These are phyloP conservation scores for Neofusicoccum sp. DNA, from an alignment of 2,329 filamentous ascomycete species.

Conservation along the genomic window DNA sequence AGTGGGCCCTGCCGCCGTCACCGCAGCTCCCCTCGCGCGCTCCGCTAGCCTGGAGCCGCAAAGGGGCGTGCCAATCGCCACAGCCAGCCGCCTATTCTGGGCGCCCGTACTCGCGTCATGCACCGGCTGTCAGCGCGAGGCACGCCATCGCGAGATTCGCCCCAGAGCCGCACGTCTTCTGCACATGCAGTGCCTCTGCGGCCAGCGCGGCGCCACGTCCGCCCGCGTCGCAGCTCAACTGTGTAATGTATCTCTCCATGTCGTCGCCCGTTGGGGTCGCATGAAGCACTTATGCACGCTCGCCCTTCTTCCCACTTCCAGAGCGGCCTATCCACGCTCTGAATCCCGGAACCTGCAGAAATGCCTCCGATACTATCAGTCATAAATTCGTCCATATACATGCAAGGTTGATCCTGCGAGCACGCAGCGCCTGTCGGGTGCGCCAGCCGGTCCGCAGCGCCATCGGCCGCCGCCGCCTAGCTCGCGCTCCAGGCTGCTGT, in stretches of 20 bases:
- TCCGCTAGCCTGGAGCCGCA: conserved; percentile 8
- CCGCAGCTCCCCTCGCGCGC: conserved; percentile 1
- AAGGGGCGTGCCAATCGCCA: conserved; percentile 14
- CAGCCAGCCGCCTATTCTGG: conserved; percentile 12
- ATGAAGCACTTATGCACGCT: conserved; percentile 11
- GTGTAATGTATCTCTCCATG: background rate
- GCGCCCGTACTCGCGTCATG: background rate
- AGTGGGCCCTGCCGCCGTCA: conserved; percentile 12
- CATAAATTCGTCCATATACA: conserved; percentile 7
- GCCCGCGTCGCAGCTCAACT: conserved; percentile 13
- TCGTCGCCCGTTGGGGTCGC: background rate
- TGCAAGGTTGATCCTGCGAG: conserved; percentile 7
- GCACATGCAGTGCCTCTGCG: background rate
- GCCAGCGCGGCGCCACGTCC: conserved; percentile 15
- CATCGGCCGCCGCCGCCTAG: background rate
- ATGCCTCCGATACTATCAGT: conserved; percentile 5
- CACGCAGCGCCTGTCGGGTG: conserved; percentile 7
- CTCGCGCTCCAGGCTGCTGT: background rate
- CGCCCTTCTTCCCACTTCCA: background rate
- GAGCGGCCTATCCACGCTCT: conserved; percentile 6
- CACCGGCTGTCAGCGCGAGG: background rate
- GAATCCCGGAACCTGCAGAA: conserved; percentile 9
- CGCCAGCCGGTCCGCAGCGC: conserved; percentile 3
- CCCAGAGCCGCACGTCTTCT: conserved; percentile 15
- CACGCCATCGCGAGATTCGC: conserved; percentile 4